Base-by-base conservation (phyloP, 495 filamentous ascomycete species). In the Penicillium cinerascens region DNA sequence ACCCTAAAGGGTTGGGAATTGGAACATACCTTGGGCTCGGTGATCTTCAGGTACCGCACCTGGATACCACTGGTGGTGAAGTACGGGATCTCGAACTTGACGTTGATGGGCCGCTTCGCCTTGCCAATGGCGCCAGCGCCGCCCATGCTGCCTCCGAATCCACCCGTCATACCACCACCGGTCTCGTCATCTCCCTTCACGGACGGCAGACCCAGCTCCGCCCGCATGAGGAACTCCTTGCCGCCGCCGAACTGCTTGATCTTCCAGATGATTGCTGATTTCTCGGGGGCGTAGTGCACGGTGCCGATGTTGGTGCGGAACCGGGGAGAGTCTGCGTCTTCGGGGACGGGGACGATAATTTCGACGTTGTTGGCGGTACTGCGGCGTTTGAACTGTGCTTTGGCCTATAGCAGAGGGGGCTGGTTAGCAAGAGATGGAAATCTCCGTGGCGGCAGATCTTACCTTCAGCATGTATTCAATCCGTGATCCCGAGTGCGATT, bases 51-150 rank as follows among this genome's bases (percentile, higher is more conserved):
- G 67, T 99, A 99, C 51, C 93, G 84, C 56, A 97, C 95, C 70
- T 97, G 93, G 64, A 99, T 99, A 27, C 93, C 93, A 69, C 88
- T 93, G 4, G 93, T 99, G 7, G 93, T 99, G 68, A 99, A 99
- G 70, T 99, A 99, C 25, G 95, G 95, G 68, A 97, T 97, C 78
- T 99, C 95, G 69, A 97, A 99, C 74, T 97, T 99, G 75, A 99
- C 93, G 67, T 87, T 91, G 64, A 97, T 97, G 2, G 95, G 95
- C 52, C 93, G 77, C 79, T 97, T 97, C 22, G 89, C 85, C 74
- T 97, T 96, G 27, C 85, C 87, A 22, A 76, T 77, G 1, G 71
- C 71, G 16, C 76, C 81, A 17, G 81, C 82, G 51, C 68, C 74
- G 43, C 92, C 92, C 89, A 96, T 95, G 64, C 88, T 92, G n/a